Percentiles rank a stretch among this genome's conserved stretches.
Conservation (phyloP, 768 basidiomycete species). For the Phlebiopsis gigantea region DNA sequence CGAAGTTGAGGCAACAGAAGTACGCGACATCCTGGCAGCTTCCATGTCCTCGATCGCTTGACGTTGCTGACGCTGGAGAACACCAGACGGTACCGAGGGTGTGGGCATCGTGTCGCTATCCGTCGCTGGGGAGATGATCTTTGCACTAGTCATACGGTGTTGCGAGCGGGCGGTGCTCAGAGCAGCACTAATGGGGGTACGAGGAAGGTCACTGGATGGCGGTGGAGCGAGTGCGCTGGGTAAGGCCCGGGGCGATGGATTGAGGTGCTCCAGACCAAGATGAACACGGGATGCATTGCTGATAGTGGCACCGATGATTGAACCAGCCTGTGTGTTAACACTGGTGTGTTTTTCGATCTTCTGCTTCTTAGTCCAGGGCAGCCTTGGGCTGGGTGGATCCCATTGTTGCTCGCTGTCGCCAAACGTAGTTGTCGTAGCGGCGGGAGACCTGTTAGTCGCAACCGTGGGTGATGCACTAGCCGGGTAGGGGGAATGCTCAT, state of each 20-base stretch:
- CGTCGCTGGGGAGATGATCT: conserved; percentile 46
- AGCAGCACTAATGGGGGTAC: conserved; percentile 21
- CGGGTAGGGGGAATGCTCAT: conserved; percentile 40
- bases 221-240: neutral
- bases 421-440: conserved; percentile 20
- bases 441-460: conserved; percentile 27
- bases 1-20: conserved; percentile 61
- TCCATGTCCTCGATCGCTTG: conserved; percentile 58
- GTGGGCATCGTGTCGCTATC: conserved; percentile 11
- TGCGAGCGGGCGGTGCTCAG: conserved; percentile 36
- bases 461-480: neutral
- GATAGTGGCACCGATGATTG: conserved; percentile 43
- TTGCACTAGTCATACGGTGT: conserved; percentile 58
- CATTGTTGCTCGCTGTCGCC: conserved; percentile 31
- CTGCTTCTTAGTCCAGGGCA: conserved; percentile 32
- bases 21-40: conserved; percentile 46
- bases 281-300: conserved; percentile 66
- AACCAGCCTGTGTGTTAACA: conserved; percentile 17
- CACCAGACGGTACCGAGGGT: conserved; percentile 15
- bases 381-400: conserved; percentile 33
- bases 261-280: conserved; percentile 40
- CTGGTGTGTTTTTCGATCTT: neutral
- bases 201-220: conserved; percentile 10
- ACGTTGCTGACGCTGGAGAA: conserved; percentile 64
- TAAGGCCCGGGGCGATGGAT: conserved; percentile 14